These are phyloP conservation scores for Kluyveromyces sp. DNA, from an alignment of 1,139 yeast species.

Conservation along the genomic window DNA sequence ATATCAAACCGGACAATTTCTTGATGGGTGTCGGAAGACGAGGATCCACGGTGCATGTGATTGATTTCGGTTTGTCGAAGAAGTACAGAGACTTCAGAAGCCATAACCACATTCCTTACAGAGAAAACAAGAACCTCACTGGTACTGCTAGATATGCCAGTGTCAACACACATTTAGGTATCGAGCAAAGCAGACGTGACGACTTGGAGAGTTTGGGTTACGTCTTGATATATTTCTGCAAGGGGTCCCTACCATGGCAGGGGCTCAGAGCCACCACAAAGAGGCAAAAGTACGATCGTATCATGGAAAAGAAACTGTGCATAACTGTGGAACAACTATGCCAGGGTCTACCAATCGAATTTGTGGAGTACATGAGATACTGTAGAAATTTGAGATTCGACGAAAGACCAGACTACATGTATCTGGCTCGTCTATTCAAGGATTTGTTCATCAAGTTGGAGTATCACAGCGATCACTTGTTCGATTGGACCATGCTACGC, in stretches of 20 bases:
- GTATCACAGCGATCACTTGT: slow-evolving; percentile 87
- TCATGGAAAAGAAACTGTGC: slow-evolving; percentile 93
- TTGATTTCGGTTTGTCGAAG: slow-evolving; percentile 94
- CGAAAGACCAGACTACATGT: slow-evolving; percentile 92
- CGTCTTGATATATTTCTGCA: slow-evolving; percentile 87
- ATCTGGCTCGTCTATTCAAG: slow-evolving; percentile 81
- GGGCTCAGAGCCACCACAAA: slow-evolving; percentile 96
- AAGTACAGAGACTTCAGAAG: slow-evolving; percentile 93
- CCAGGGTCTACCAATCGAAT: slow-evolving; percentile 87
- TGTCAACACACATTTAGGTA: slow-evolving; percentile 92
- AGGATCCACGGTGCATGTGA: slow-evolving; percentile 92
- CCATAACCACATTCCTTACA: slow-evolving; percentile 88
- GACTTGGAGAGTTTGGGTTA: slow-evolving; percentile 94
- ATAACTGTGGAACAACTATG: slow-evolving; percentile 86
- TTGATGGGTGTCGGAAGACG: slow-evolving; percentile 78
- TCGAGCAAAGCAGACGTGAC: slow-evolving; percentile 94
- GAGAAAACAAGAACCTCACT: slow-evolving; percentile 91
- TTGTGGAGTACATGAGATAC: slow-evolving; percentile 80
- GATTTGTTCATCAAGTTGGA: slow-evolving; percentile 85
- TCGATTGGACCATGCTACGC: slow-evolving; percentile 95
- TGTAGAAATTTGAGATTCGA: slow-evolving; percentile 88
- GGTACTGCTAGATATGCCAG: slow-evolving; percentile 99
- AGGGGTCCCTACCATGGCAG: slow-evolving; percentile 98
- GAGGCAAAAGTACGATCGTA: slow-evolving; percentile 93
- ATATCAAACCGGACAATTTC: slow-evolving; percentile 67